Evolutionary conservation across 441 rosid genomes (phyloP), one percentile per base, ranked within the genome.

Genomic region (Melastoma candidum): DNA sequence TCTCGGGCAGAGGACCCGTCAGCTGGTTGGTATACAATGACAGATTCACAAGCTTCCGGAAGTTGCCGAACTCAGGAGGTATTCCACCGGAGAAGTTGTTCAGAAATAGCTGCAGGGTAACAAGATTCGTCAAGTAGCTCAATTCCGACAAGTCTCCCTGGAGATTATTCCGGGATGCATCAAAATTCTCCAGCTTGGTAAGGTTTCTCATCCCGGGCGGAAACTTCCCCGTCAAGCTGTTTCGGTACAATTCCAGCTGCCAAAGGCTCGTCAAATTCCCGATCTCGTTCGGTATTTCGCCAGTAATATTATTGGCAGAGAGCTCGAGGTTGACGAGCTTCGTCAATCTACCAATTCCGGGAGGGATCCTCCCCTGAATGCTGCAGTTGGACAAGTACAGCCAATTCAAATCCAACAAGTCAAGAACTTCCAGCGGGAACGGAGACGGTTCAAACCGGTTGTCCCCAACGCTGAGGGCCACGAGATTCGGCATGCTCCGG

Each of bases 311-410:
- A 39, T 60, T 60, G 3, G 6, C 0, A 5, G 64, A 32, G 14
- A 60, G 64, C 52, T 60, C 64, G 11, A 52, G 22, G 29, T 53
- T 46, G 27, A 32, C 7, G 7, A 60, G 58, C 57, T 53, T 39
- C n/a, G 32, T 4, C 12, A 60, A 46, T 12, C 56, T 41, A 2
- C 58, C 57, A 4, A 60, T 60, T 1, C 44, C 52, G 4, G 58
- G 52, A 3, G 52, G 56, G 41, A 60, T 60, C n/a, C 2, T 51
- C 4, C 64, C 58, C 14, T 26, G 47, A 7, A 60, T 60, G 46
- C 57, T 52, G 47, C 64, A 52, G 24, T 60, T 60, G 8, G 64
- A 44, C 64, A 60, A 26, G 64, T 60, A 60, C 7, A 60, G 52
- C 53, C 29, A 53, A 14, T 53, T 52, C 64, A 60, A 46, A 14